These are phyloP conservation scores for Candida boidinii DNA, from an alignment of 805 yeast species.

Conservation along the genomic window DNA sequence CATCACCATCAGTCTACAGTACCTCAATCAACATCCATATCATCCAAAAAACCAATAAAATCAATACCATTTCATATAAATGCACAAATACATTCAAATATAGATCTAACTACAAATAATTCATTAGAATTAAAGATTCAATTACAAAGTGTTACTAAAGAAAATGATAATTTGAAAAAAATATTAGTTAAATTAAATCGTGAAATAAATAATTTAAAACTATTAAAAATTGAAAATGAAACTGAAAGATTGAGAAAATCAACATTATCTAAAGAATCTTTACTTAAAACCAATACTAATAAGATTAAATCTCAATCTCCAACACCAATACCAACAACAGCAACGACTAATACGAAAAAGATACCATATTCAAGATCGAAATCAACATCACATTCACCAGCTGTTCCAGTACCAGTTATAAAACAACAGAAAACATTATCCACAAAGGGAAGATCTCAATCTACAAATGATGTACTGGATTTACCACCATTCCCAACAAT, in stretches of 20 bases:
- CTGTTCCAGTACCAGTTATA: too few relatives aligned
- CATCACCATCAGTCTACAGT: neutral
- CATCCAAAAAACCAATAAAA: slow-evolving; percentile 5
- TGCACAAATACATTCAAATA: slow-evolving; percentile 28
- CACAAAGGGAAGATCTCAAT: slow-evolving; percentile 4
- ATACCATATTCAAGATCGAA: neutral
- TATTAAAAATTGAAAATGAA: slow-evolving; percentile 14
- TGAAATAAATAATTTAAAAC: slow-evolving; percentile 27
- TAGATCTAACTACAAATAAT: slow-evolving; percentile 22
- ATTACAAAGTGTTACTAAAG: slow-evolving; percentile 32
- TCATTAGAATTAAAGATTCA: slow-evolving; percentile 26
- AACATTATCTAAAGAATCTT: neutral
- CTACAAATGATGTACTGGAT: neutral
- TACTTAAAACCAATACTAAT: neutral
- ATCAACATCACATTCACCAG: neutral
- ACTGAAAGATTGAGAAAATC: neutral
- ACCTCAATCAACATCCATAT: neutral
- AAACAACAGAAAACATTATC: too few relatives aligned
- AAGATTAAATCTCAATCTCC: neutral
- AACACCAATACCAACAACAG: neutral
- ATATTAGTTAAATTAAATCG: slow-evolving; percentile 29
- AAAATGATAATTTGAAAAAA: slow-evolving; percentile 34
- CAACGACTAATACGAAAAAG: neutral
- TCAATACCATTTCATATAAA: slow-evolving; percentile 18
- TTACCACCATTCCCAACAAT: neutral